A percentile compares a stretch with the other conserved stretches of the same genome.
phyloP scores from a whole-genome alignment of 208 protist genomes.

The Trypanosoma avium region DNA sequence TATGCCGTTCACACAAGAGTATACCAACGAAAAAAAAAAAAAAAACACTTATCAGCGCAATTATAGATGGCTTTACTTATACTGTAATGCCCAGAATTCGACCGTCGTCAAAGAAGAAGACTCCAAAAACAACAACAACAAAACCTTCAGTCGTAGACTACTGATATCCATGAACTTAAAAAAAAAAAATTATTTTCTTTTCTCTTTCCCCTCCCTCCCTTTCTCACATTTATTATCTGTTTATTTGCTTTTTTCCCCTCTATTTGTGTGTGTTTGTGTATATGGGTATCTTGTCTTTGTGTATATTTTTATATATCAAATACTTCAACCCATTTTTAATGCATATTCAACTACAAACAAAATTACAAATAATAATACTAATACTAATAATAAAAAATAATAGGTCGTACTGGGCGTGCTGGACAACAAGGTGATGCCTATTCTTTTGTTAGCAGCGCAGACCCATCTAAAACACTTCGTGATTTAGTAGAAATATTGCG shows the following conservation, averaged over 20 bases:
- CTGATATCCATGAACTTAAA: slow-evolving; percentile 13
- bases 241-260: slow-evolving; percentile 11
- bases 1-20: too few species aligned
- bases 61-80: too few species aligned
- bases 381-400: slow-evolving; percentile 10
- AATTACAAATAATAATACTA: background rate
- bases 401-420: slow-evolving; percentile 88
- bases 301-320: background rate
- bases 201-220: slow-evolving; percentile 14
- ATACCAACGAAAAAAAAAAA: background rate
- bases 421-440: slow-evolving; percentile 86
- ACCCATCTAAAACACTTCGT: slow-evolving; percentile 74
- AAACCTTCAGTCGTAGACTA: slow-evolving; percentile 8
- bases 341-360: too few species aligned
- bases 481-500: slow-evolving; percentile 74
- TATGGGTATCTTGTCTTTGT: background rate
- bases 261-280: slow-evolving; percentile 1
- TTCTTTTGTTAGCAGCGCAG: slow-evolving; percentile 73
- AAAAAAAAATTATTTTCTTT: slow-evolving; percentile 10
- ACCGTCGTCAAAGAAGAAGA: background rate
- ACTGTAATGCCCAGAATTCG: too few species aligned
- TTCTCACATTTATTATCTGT: slow-evolving; percentile 7
- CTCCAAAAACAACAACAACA: slow-evolving; percentile 7
- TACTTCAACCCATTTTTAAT: slow-evolving; percentile 6
- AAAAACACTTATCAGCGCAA: background rate